phyloP scores from a whole-genome alignment of 805 yeast genomes.

The Kuraishia borneana region DNA sequence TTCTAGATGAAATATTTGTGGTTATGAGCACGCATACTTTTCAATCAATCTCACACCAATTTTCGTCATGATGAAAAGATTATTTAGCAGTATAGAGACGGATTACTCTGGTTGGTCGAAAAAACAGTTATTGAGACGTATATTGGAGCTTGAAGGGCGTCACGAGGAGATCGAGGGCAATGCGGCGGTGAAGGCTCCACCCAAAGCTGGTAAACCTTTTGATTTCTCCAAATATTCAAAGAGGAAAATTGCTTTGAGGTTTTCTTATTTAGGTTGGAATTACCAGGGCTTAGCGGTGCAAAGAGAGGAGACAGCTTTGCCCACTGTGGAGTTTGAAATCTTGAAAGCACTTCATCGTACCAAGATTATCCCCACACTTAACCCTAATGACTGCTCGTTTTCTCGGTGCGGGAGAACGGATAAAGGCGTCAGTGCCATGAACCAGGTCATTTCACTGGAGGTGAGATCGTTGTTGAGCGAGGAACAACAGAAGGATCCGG shows the following conservation, averaged over 20 bases:
- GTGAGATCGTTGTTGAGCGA: constrained; percentile 57
- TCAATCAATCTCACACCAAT: too few relatives aligned
- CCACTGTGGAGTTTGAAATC: constrained; percentile 77
- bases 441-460: constrained; percentile 76
- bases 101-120: constrained; percentile 55
- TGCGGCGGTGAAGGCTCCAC: background rate
- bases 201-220: constrained; percentile 31
- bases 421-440: constrained; percentile 94
- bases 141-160: constrained; percentile 42
- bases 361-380: constrained; percentile 48
- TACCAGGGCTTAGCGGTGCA: constrained; percentile 88
- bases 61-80: background rate
- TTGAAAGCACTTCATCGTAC: constrained; percentile 62
- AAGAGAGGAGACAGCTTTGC: constrained; percentile 61
- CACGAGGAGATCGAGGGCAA: background rate
- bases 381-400: constrained; percentile 56
- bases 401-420: constrained; percentile 95
- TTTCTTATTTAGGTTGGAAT: constrained; percentile 90
- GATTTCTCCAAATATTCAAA: constrained; percentile 55
- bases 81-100: background rate
- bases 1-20: background rate
- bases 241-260: constrained; percentile 67
- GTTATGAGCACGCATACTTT: constrained; percentile 3
- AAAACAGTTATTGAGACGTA: constrained; percentile 46
- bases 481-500: constrained; percentile 50